Evolutionary conservation across 257 asterid species (phyloP), one percentile per base, ranked within the genome.

Genomic region (Avicennia marina): DNA sequence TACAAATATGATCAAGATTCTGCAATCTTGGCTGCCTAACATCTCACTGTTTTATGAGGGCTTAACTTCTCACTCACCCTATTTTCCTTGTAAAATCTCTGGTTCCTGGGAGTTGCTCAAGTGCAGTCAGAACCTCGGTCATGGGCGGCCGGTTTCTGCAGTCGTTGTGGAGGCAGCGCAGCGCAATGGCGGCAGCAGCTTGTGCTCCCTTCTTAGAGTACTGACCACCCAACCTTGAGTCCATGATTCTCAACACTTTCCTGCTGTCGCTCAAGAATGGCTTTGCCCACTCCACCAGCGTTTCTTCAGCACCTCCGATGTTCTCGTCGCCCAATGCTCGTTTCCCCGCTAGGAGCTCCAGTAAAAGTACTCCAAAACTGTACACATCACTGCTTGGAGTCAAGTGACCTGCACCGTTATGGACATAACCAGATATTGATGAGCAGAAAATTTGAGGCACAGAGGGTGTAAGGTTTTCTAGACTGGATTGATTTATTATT

Each of bases 221-320:
- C 70, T 80, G 81, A 21, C 86, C 86, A 12, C 86, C 78, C 38
- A 80, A 58, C 63, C 78, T 80, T 0, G 86, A 72, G 48, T 80
- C 86, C 81, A 80, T 80, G 49, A 80, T 73, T 53, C 86, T 73
- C 75, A 72, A 55, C 56, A 80, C 70, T 60, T 76, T 74, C 62
- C 86, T 67, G 7, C 51, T 63, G 56, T 80, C 83, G 19, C 64
- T 65, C 13, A 80, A 54, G 62, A 73, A 80, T 2, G 83, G 86
- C 64, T 20, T 76, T 7, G 86, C 80, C 86, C 86, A 80, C 9
- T 80, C 86, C 44, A 76, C 86, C 64, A 80, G 32, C 6, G 71
- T 73, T 22, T 76, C 83, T 31, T 80, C 81, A 0, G 77, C 78
- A 18, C 86, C 86, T 32, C 86, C 86, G 1, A 65, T 60, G 11